Base-by-base conservation (phyloP, 352 stramenopile genomes). In the Phytophthora pinifolia region DNA sequence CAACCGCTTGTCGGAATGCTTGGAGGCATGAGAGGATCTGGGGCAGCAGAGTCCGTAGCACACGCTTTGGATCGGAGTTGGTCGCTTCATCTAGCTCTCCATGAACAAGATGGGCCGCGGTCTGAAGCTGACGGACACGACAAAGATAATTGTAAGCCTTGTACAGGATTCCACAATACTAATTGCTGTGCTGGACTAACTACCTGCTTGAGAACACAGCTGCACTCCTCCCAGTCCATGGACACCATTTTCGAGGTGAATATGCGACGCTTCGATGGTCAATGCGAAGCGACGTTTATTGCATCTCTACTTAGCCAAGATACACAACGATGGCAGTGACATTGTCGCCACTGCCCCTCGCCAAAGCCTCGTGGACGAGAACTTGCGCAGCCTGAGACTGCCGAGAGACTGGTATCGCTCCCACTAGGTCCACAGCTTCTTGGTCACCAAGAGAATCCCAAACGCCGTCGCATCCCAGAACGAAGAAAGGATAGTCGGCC, bases 401-500 rank as follows among this genome's bases (percentile, higher is more conserved):
- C 45, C 86, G 51, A 5, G 54, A 44, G 15, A 63, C 29, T 0
- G 68, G 49, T 41, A 90, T 36, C 6, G 59, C 54, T 38, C 41
- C 35, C 18, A 94, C 48, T n/a, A 93, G 53, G 34, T 92, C 76
- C 17, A 93, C 71, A 17, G 46, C 79, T 33, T 90, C 81, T 67
- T 94, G 81, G 54, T 92, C 79, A 12, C 52, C 70, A 18, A 94
- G 45, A 38, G 87, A 77, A 67, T 94, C 82, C 83, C 83, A 94
- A 1, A 94, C 54, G 17, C 83, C 83, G 51, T 94, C 83, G 52
- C 83, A 94, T 56, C 79, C 83, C 43, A 94, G 57, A 15, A 94
- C 69, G 9, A 92, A 39, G 41, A 94, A 88, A 3, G 75, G 69
- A 59, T 75, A 86, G 48, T 89, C 73, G 3, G 52, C 22, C 15